Conservation (phyloP, 139 green algal genomes). For the Micractinium conductrix region DNA sequence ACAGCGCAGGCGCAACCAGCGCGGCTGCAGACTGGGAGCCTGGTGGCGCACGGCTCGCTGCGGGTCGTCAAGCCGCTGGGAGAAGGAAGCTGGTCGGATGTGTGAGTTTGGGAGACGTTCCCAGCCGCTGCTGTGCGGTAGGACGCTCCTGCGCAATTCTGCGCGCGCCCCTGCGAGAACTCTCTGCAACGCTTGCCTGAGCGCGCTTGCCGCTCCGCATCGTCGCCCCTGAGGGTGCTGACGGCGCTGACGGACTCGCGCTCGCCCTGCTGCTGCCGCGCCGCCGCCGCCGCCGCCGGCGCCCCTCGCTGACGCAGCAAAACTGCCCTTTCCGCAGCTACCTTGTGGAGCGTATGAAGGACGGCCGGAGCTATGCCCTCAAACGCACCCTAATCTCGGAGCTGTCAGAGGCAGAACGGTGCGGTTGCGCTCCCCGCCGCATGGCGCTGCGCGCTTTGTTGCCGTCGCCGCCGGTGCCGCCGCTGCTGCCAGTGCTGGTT, state of each 20-base stretch:
- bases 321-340: not conserved
- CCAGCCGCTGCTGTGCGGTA: too few relatives aligned
- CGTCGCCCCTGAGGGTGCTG: too few relatives aligned
- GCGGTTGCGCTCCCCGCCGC: too few relatives aligned
- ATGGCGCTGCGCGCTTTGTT: too few relatives aligned
- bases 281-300: not conserved
- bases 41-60: not conserved
- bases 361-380: not conserved
- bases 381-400: constrained; percentile 3
- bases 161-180: too few relatives aligned
- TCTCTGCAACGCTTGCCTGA: too few relatives aligned
- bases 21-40: not conserved
- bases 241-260: too few relatives aligned
- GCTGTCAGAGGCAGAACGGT: constrained; percentile 11
- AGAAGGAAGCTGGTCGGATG: not conserved
- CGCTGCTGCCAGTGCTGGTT: too few relatives aligned
- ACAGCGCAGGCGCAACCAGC: not conserved
- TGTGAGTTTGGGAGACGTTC: too few relatives aligned
- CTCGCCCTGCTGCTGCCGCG: not conserved
- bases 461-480: too few relatives aligned
- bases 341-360: constrained; percentile 8
- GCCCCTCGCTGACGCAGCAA: not conserved
- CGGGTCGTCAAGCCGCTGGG: not conserved
- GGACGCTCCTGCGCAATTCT: too few relatives aligned
- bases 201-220: too few relatives aligned